Base-by-base conservation (phyloP, 495 filamentous ascomycete species). In the Talaromyces stipitatus region DNA sequence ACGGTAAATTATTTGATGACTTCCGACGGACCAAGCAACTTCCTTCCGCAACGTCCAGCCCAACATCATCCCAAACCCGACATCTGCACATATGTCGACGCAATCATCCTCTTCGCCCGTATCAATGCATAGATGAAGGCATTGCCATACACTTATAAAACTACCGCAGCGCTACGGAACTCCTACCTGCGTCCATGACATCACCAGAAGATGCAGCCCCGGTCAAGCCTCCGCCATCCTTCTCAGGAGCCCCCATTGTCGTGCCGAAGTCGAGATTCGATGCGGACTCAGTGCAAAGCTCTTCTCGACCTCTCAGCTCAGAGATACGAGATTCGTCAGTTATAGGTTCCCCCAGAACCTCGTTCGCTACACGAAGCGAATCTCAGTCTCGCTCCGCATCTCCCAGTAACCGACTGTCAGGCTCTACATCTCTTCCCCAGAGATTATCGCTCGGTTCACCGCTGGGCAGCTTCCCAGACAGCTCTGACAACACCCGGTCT, bases 401-500 rank as follows among this genome's bases (percentile, higher is more conserved):
- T 68, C 81, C 57, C 76, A 79, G 24, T 78, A 79, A 24, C 72
- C 75, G 2, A 36, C 69, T 83, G 57, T 79, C 84, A 36, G 80
- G 76, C 28, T 86, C 84, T 10, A 84, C 83, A 47, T 78, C 77
- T 30, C 78, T 78, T 56, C 68, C 81, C 61, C 73, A 75, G 20
- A 76, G 79, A 23, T 82, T 86, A 3, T 82, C 86, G 8, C 77
- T 78, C 69, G 60, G 78, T 65, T 69, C 80, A 66, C 66, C 80
- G 58, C 53, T 74, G 38, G 64, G 82, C 70, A 58, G 76, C 65
- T 58, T 77, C 65, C 58, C 76, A 59, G 71, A 82, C 71, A 57
- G 72, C 62, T 61, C 72, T n/a, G 75, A 82, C 32, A 88, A 92
- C 63, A 81, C 85, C 24, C 78, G 88, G 28, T 84, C 85, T 56